phyloP scores from a whole-genome alignment of 2,329 filamentous ascomycete species.

The Thermomyces lanuginosus region DNA sequence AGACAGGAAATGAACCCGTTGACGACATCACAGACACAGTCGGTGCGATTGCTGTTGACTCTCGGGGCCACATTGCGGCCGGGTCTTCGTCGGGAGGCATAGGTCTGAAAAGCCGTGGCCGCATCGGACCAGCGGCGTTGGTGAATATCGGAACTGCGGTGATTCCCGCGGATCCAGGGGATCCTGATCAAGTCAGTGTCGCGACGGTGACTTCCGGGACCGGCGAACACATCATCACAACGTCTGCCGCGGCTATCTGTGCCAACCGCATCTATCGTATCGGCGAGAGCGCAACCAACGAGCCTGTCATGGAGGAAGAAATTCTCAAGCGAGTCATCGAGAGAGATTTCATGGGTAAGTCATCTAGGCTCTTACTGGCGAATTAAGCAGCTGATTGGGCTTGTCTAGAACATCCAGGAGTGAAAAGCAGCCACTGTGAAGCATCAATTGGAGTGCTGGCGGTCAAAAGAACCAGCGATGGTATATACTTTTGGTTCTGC shows the following conservation, averaged over 20 bases:
- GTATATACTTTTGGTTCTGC: constrained; percentile 76
- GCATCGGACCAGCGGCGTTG: constrained; percentile 79
- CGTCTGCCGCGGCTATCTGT: constrained; percentile 74
- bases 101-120: constrained; percentile 90
- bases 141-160: constrained; percentile 84
- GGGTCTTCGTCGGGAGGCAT: constrained; percentile 95
- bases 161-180: constrained; percentile 56
- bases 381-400: neutral
- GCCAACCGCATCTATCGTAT: constrained; percentile 65
- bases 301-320: constrained; percentile 60
- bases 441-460: constrained; percentile 82
- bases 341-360: constrained; percentile 70
- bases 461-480: constrained; percentile 65
- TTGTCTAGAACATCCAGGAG: constrained; percentile 53
- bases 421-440: constrained; percentile 60
- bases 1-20: constrained; percentile 11
- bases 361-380: constrained; percentile 1
- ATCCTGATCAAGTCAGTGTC: constrained; percentile 53
- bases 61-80: constrained; percentile 72
- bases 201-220: constrained; percentile 86
- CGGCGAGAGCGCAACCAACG: constrained; percentile 43
- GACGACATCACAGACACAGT: constrained; percentile 83
- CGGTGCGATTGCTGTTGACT: constrained; percentile 84
- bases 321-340: constrained; percentile 61
- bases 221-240: constrained; percentile 94